Percentiles rank a stretch among this genome's conserved stretches.
Evolutionary conservation across 2,329 filamentous ascomycete genomes (phyloP).

Genomic region (Diaporthe citriasiana): DNA sequence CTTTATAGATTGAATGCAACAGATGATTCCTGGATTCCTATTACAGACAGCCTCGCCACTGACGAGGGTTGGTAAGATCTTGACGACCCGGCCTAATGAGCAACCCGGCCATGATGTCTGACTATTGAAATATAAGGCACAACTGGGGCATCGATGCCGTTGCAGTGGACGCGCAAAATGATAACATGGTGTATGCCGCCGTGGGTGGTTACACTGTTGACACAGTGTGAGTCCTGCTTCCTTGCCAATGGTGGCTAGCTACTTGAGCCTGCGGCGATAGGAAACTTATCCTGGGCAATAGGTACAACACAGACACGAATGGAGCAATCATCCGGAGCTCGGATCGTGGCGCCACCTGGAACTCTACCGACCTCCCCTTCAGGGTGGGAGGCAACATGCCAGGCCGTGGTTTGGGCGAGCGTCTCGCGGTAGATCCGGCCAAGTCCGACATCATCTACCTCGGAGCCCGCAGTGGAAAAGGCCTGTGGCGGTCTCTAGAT

Average conservation of each 20-base stretch:
- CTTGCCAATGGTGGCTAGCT: neutral
- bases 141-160: slow-evolving; percentile 71
- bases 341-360: slow-evolving; percentile 67
- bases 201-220: slow-evolving; percentile 70
- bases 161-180: slow-evolving; percentile 67
- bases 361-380: slow-evolving; percentile 64
- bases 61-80: slow-evolving; percentile 59
- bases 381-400: slow-evolving; percentile 75
- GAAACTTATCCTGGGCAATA: slow-evolving; percentile 34
- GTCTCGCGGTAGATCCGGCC: slow-evolving; percentile 69
- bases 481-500: slow-evolving; percentile 70
- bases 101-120: neutral
- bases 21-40: slow-evolving; percentile 68
- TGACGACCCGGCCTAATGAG: neutral
- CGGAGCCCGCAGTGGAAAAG: slow-evolving; percentile 70
- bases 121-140: slow-evolving; percentile 54
- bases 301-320: slow-evolving; percentile 58
- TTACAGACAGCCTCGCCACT: slow-evolving; percentile 63
- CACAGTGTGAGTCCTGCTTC: slow-evolving; percentile 54
- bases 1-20: slow-evolving; percentile 65
- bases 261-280: neutral
- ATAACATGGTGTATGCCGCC: slow-evolving; percentile 66
- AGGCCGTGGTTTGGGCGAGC: slow-evolving; percentile 70
- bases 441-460: slow-evolving; percentile 70
- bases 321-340: slow-evolving; percentile 68